Evolutionary conservation across 768 basidiomycete species (phyloP).

Genomic region (Kwoniella europaea): DNA sequence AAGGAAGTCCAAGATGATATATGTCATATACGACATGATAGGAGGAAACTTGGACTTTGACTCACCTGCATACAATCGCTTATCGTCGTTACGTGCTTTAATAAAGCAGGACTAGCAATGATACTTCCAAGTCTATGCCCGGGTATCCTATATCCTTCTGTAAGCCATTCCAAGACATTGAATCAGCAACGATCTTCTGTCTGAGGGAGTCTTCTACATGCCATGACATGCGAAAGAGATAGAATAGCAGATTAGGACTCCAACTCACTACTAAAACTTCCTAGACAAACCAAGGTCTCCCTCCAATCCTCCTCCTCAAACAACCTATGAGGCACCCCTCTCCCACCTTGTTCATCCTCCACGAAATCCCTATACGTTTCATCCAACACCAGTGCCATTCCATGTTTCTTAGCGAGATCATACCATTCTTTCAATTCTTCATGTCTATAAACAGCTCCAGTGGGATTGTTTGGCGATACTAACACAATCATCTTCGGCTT

Average conservation of each 20-base stretch:
- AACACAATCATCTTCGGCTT: conserved; percentile 74
- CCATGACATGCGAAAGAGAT: neutral
- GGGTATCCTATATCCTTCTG: conserved; percentile 61
- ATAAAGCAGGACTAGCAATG: conserved; percentile 66
- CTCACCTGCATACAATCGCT: conserved; percentile 73
- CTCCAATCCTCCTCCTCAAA: conserved; percentile 65
- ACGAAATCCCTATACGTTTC: conserved; percentile 87
- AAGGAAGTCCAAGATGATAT: neutral
- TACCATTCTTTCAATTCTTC: conserved; percentile 67
- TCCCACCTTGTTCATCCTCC: conserved; percentile 17
- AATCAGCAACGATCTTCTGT: neutral
- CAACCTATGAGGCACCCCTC: conserved; percentile 51
- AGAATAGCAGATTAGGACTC: too few species aligned
- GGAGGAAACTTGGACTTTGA: too few species aligned
- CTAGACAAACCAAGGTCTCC: conserved; percentile 69
- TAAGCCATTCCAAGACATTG: neutral
- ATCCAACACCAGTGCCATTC: conserved; percentile 76
- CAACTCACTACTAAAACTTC: conserved; percentile 78
- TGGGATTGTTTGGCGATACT: conserved; percentile 62
- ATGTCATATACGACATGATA: neutral
- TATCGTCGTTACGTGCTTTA: conserved; percentile 65
- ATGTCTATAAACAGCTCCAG: conserved; percentile 72
- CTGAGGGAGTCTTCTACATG: neutral
- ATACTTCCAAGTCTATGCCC: conserved; percentile 80
- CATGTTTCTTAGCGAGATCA: conserved; percentile 64